phyloP scores from a whole-genome alignment of 495 filamentous ascomycete genomes.

The Lichenothelia convexa region DNA sequence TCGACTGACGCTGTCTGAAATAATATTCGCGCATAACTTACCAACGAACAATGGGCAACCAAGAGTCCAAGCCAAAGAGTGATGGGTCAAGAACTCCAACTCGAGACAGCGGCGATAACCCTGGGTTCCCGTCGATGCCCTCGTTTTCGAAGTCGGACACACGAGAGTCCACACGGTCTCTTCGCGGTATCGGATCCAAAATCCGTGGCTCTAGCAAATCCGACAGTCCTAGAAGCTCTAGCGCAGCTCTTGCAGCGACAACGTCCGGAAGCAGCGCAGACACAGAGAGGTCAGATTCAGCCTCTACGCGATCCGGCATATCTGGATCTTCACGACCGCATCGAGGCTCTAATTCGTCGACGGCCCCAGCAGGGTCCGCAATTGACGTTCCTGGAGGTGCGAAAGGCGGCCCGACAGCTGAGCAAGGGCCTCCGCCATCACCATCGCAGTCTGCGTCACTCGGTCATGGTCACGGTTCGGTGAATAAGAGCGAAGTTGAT shows the following conservation, averaged over 20 bases:
- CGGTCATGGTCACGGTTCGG: conserved; percentile 56
- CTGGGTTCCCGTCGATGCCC: conserved; percentile 45
- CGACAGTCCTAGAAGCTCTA: conserved; percentile 69
- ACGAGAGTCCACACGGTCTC: conserved; percentile 78
- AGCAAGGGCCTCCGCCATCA: conserved; percentile 67
- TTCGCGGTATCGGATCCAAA: conserved; percentile 60
- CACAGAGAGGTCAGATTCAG: conserved; percentile 54
- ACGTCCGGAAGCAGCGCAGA: conserved; percentile 16
- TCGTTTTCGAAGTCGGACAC: conserved; percentile 91
- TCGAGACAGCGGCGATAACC: conserved; percentile 25
- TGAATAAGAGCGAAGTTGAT: conserved; percentile 77
- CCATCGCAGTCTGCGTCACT: conserved; percentile 67
- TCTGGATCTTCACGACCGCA: conserved; percentile 26
- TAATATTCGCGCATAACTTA: conserved; percentile 1
- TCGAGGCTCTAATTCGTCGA: conserved; percentile 20
- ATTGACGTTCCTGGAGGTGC: conserved; percentile 18
- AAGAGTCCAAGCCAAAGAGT: conserved; percentile 53
- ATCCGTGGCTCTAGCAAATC: conserved; percentile 47
- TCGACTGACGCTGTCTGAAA: neutral
- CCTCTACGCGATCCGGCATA: conserved; percentile 46
- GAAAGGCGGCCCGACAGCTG: conserved; percentile 26
- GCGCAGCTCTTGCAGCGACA: conserved; percentile 41
- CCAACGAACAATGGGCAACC: conserved; percentile 62
- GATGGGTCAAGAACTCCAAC: conserved; percentile 25
- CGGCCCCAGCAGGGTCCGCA: conserved; percentile 10